These are phyloP conservation scores for Leishmania turanica DNA, from an alignment of 208 protist genomes.

Conservation along the genomic window DNA sequence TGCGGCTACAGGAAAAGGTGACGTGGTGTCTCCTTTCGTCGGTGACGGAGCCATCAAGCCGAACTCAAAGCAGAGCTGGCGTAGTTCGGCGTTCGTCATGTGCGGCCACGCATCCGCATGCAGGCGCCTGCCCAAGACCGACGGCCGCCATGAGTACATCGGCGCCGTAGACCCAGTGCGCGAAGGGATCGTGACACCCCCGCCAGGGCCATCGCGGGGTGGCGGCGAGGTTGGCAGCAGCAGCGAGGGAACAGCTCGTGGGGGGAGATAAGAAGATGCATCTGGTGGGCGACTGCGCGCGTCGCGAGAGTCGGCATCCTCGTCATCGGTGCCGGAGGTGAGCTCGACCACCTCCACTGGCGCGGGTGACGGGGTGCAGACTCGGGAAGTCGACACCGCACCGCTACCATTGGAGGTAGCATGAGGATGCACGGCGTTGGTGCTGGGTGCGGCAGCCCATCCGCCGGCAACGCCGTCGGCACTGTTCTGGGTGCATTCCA, in stretches of 20 bases:
- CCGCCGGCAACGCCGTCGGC: neutral
- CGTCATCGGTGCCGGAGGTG: neutral
- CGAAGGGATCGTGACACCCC: neutral
- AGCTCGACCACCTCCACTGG: constrained; percentile 27
- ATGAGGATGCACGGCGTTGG: neutral
- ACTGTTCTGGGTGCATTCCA: constrained; percentile 33
- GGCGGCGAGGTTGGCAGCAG: neutral
- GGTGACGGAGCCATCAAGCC: constrained; percentile 12
- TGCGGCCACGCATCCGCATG: constrained; percentile 10
- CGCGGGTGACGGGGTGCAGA: neutral
- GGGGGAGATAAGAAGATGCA: neutral
- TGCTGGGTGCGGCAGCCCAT: neutral
- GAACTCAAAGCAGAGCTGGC: constrained; percentile 15
- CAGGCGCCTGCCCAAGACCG: neutral
- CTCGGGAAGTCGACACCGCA: no score
- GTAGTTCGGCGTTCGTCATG: constrained; percentile 32
- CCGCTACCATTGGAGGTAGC: neutral
- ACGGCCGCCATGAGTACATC: neutral
- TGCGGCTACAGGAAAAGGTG: no score
- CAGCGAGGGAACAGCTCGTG: neutral
- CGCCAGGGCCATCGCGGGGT: neutral
- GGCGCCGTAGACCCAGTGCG: neutral
- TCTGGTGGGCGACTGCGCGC: neutral
- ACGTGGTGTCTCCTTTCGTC: neutral
- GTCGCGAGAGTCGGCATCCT: constrained; percentile 3